These are phyloP conservation scores for Scheffersomyces segobiensis DNA, from an alignment of 1,139 yeast genomes.

Conservation along the genomic window DNA sequence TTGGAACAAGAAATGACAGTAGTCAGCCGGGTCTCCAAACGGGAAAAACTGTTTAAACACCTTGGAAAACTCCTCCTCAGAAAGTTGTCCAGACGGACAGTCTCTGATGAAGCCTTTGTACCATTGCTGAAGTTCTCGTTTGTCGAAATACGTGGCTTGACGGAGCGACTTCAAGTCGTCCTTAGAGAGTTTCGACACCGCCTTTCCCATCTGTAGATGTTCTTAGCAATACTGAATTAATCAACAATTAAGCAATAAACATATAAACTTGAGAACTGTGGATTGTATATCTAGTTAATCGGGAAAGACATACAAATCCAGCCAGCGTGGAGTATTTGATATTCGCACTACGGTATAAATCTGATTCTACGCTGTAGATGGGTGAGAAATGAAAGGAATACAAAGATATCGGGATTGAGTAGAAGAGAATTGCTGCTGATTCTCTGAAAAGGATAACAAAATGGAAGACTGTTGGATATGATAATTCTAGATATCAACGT, in stretches of 20 bases:
- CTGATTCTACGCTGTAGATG: background rate
- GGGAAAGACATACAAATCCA: background rate
- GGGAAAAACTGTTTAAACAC: constrained; percentile 97
- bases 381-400: background rate
- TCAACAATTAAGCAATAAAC: background rate
- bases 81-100: constrained; percentile 87
- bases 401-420: background rate
- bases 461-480: background rate
- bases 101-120: constrained; percentile 93
- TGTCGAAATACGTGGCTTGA: constrained; percentile 87
- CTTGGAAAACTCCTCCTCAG: constrained; percentile 85
- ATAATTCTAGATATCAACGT: background rate
- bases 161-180: constrained; percentile 85
- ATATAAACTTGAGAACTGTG: background rate
- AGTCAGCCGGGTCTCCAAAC: constrained; percentile 94
- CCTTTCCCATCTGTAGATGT: constrained; percentile 72
- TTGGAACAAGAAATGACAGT: constrained; percentile 83
- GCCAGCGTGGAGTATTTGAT: background rate
- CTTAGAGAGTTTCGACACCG: constrained; percentile 87
- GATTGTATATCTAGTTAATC: background rate
- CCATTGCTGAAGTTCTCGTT: constrained; percentile 96
- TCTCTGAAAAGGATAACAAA: background rate
- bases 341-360: background rate
- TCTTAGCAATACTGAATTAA: background rate
- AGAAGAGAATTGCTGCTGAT: background rate